Evolutionary conservation across 2,329 filamentous ascomycete species (phyloP).

Genomic region (Diaporthe sp.): DNA sequence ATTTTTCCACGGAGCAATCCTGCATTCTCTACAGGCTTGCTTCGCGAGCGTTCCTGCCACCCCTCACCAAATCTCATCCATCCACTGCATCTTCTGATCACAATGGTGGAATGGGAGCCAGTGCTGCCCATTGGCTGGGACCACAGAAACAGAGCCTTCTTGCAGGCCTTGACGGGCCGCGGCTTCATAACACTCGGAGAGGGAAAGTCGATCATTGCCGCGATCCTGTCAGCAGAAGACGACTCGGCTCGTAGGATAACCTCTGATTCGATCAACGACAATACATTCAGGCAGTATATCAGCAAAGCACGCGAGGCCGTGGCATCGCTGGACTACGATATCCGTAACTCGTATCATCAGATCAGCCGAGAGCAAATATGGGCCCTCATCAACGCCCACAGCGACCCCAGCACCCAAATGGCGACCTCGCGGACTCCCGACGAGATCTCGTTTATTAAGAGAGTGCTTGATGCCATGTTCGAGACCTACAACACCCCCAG

Average conservation of each 20-base stretch:
- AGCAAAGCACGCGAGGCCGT: conserved; percentile 76
- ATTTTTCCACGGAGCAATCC: not conserved
- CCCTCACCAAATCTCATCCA: not conserved
- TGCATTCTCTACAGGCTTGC: not conserved
- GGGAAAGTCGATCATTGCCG: conserved; percentile 78
- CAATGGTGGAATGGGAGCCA: conserved; percentile 43
- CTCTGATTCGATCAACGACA: conserved; percentile 72
- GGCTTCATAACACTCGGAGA: conserved; percentile 82
- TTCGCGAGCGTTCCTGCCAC: not conserved
- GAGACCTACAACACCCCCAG: conserved; percentile 83
- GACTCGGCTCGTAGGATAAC: conserved; percentile 52
- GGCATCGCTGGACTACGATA: conserved; percentile 86
- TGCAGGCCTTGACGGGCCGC: conserved; percentile 87
- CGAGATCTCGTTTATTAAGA: conserved; percentile 90
- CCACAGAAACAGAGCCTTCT: conserved; percentile 84
- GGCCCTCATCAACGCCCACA: conserved; percentile 88
- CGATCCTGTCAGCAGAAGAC: conserved; percentile 72
- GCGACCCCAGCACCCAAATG: conserved; percentile 86
- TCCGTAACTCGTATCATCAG: conserved; percentile 81
- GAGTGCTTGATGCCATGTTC: conserved; percentile 91
- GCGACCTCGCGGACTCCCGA: conserved; percentile 84
- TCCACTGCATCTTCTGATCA: not conserved
- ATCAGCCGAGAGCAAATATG: conserved; percentile 74
- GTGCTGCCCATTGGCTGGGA: conserved; percentile 52
- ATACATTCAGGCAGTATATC: conserved; percentile 76